Evolutionary conservation across 2,329 filamentous ascomycete species (phyloP), one percentile per base, ranked within the genome.

Genomic region (Penicillium sp.): DNA sequence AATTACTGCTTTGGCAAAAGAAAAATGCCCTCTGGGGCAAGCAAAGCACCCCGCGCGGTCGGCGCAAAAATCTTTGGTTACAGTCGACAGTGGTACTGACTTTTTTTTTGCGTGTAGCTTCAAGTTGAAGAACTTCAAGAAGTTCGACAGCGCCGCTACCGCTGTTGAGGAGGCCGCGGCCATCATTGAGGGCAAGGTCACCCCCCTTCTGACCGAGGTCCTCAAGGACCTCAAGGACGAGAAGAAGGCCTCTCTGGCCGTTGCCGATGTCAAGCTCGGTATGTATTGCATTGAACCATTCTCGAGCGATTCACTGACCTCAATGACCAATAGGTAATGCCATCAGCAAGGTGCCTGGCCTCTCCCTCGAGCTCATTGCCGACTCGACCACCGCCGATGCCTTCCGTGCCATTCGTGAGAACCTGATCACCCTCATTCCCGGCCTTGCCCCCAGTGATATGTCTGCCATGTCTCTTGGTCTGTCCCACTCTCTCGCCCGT

Each of bases 41-140:
- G 56, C 50, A 44, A 57, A 44, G 15, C 7, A 40, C 47, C 50
- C 57, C 37, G 42, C 56, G 51, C 42, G 62, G 47, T 50, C 19
- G 59, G 56, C 59, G 61, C 66, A 75, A 75, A 74, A 69, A 53
- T 64, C 38, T 70, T 71, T 66, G 64, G 65, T 67, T 47, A 35
- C 22, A 50, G 17, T 54, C 5, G 30, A 68, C 57, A 60, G 55
- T 61, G 55, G 59, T 59, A 63, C 70, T 76, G 73, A 74, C 67
- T 59, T 42, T 28, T 59, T 42, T 28, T 40, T 42, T 28, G 28
- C 58, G 7, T 59, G 54, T 65, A 94, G 91, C 80, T 83, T 99
- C 73, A 97, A 97, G 83, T 85, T 98, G 77, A 98, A 98, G 86
- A 90, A 94, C 79, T 98, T 99, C 81, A 85, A 91, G 80, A 98